A percentile compares a stretch with the other conserved stretches of the same genome.
Evolutionary conservation across 148 eudicot species (phyloP).

Genomic region (Drosera capensis): DNA sequence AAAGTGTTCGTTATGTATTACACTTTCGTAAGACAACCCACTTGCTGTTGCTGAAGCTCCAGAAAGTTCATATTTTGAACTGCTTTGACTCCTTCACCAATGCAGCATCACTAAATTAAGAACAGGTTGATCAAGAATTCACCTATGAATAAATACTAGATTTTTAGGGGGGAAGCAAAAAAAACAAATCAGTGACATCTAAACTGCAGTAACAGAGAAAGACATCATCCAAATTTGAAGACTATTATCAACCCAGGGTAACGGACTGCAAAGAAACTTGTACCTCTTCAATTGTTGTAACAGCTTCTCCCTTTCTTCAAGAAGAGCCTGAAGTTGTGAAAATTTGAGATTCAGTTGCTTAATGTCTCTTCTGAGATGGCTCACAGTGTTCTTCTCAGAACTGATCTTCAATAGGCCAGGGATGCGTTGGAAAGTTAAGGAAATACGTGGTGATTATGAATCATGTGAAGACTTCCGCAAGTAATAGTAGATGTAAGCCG

Average conservation of each 20-base stretch:
- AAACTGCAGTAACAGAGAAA: too few relatives aligned
- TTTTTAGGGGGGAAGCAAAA: background rate
- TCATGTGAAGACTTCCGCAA: too few relatives aligned
- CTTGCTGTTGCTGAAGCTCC: slow-evolving; percentile 8
- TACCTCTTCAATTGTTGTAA: slow-evolving; percentile 51
- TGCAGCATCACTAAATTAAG: slow-evolving; percentile 21
- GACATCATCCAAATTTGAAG: too few relatives aligned
- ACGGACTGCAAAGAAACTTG: background rate
- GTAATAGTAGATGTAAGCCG: too few relatives aligned
- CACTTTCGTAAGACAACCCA: slow-evolving; percentile 14
- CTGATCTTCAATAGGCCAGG: slow-evolving; percentile 86
- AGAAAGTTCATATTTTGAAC: slow-evolving; percentile 8
- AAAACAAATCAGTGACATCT: too few relatives aligned
- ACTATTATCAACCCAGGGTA: too few relatives aligned
- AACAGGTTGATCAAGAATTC: background rate
- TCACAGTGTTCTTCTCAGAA: slow-evolving; percentile 60
- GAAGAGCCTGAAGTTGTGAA: slow-evolving; percentile 56
- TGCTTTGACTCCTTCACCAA: slow-evolving; percentile 17
- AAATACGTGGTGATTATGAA: slow-evolving; percentile 15
- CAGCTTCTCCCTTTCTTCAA: slow-evolving; percentile 73
- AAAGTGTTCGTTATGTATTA: slow-evolving; percentile 12
- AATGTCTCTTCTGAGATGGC: slow-evolving; percentile 54
- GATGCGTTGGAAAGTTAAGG: slow-evolving; percentile 67
- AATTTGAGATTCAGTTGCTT: slow-evolving; percentile 63
- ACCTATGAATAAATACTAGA: too few relatives aligned